Evolutionary conservation across 331 rosid genomes (phyloP).

Genomic region (Pyrus hybrid): DNA sequence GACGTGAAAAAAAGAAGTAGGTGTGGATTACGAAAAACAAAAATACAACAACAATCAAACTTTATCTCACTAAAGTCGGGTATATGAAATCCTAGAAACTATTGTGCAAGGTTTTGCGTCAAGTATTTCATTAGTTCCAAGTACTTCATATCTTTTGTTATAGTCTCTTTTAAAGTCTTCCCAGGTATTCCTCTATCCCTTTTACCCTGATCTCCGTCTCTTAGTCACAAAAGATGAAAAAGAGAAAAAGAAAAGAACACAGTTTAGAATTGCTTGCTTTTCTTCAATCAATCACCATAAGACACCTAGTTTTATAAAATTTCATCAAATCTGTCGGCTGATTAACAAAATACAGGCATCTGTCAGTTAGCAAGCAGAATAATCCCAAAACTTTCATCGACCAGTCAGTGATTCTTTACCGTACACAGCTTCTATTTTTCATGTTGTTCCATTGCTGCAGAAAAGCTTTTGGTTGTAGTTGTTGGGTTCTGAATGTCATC

Average conservation of each 20-base stretch:
- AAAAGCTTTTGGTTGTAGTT: neutral
- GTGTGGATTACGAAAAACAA: neutral
- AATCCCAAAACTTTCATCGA: neutral
- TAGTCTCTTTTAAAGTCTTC: too few relatives aligned
- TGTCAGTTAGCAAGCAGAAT: neutral
- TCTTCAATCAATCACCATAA: neutral
- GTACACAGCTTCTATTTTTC: neutral
- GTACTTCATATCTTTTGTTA: too few relatives aligned
- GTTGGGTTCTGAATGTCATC: neutral
- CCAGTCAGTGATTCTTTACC: neutral
- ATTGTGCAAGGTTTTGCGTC: too few relatives aligned
- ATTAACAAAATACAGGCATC: too few relatives aligned
- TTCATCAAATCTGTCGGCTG: neutral
- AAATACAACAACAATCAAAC: too few relatives aligned
- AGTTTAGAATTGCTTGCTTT: conserved; percentile 8
- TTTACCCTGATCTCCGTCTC: too few relatives aligned
- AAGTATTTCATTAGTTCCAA: too few relatives aligned
- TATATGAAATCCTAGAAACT: too few relatives aligned
- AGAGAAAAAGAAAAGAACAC: neutral
- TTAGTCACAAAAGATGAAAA: neutral
- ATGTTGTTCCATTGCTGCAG: neutral
- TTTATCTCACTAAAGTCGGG: too few relatives aligned
- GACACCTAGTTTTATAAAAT: neutral
- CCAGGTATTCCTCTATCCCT: too few relatives aligned
- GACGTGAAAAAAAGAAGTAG: neutral